Percentiles rank a stretch among this genome's conserved stretches.
phyloP scores from a whole-genome alignment of 2,329 filamentous ascomycete species.

The Colletotrichum sp. region DNA sequence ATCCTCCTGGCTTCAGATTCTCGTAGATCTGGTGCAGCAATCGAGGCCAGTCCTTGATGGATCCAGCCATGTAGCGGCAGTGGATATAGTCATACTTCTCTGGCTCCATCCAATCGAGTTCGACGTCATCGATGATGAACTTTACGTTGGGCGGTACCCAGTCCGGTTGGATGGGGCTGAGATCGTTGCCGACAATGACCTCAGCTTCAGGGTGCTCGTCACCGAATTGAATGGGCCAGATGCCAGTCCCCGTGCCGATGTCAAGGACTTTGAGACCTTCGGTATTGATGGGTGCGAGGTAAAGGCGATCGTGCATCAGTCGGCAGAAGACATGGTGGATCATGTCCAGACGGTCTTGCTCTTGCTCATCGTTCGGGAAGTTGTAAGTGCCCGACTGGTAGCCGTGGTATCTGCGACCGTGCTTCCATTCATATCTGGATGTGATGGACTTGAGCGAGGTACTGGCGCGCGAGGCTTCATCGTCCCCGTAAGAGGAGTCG shows the following conservation, averaged over 20 bases:
- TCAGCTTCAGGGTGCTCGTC: constrained; percentile 27
- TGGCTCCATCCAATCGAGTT: constrained; percentile 26
- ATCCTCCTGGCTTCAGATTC: constrained; percentile 8
- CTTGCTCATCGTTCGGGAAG: constrained; percentile 42
- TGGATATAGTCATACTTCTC: constrained; percentile 38
- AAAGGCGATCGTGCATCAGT: constrained; percentile 31
- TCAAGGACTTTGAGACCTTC: constrained; percentile 22
- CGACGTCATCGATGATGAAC: constrained; percentile 31
- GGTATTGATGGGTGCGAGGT: neutral
- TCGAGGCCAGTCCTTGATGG: constrained; percentile 33
- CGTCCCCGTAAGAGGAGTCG: neutral
- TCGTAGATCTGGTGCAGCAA: constrained; percentile 10
- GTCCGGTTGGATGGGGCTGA: constrained; percentile 28
- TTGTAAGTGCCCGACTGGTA: constrained; percentile 25
- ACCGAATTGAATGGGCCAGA: constrained; percentile 46
- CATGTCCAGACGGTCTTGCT: constrained; percentile 45
- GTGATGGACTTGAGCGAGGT: neutral
- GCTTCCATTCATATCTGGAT: constrained; percentile 6
- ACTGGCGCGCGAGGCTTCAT: neutral
- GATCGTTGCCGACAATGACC: constrained; percentile 38
- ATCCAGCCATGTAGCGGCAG: constrained; percentile 37
- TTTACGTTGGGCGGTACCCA: constrained; percentile 29
- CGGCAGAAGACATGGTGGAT: constrained; percentile 36
- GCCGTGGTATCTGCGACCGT: constrained; percentile 11
- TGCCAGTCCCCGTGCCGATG: constrained; percentile 27